Evolutionary conservation across 1,284 basidiomycete species (phyloP).

Genomic region (Retiboletus fuscus): DNA sequence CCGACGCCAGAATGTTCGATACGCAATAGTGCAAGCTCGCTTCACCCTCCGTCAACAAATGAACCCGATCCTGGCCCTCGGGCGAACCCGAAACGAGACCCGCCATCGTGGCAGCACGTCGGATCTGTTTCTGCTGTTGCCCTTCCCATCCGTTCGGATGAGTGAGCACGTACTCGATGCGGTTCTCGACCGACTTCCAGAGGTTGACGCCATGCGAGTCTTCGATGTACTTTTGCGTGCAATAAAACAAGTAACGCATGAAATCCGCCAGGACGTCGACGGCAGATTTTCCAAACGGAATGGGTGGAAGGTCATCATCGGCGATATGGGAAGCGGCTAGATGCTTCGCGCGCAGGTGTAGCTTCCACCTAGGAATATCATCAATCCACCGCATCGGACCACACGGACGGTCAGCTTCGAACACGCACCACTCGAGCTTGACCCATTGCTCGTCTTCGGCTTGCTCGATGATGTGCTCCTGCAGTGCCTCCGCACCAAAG

Average conservation of each 20-base stretch:
- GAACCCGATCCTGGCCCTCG: slow-evolving; percentile 51
- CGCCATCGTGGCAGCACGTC: slow-evolving; percentile 51
- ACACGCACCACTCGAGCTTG: slow-evolving; percentile 62
- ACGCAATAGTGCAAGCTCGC: slow-evolving; percentile 63
- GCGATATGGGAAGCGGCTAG: slow-evolving; percentile 45
- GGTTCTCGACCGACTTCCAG: slow-evolving; percentile 52
- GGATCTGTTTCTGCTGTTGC: slow-evolving; percentile 54
- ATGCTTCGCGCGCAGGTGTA: slow-evolving; percentile 61
- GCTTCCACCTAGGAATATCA: slow-evolving; percentile 63
- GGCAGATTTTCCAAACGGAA: slow-evolving; percentile 61
- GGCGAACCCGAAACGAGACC: slow-evolving; percentile 47
- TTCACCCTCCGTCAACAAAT: slow-evolving; percentile 64
- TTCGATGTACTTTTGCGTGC: slow-evolving; percentile 60
- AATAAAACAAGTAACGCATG: slow-evolving; percentile 60
- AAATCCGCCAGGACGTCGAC: slow-evolving; percentile 66
- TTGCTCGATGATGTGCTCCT: slow-evolving; percentile 54
- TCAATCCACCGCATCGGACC: background rate
- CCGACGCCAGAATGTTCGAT: slow-evolving; percentile 51
- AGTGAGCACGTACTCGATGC: slow-evolving; percentile 52
- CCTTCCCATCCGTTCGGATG: slow-evolving; percentile 63
- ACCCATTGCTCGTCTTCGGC: slow-evolving; percentile 61
- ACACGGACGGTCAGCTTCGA: background rate
- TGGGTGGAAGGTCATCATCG: slow-evolving; percentile 52
- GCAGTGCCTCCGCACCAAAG: slow-evolving; percentile 65
- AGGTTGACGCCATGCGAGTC: slow-evolving; percentile 59